phyloP scores from a whole-genome alignment of 176 grass and related monocot genomes.

The Aegilops bicornis region DNA sequence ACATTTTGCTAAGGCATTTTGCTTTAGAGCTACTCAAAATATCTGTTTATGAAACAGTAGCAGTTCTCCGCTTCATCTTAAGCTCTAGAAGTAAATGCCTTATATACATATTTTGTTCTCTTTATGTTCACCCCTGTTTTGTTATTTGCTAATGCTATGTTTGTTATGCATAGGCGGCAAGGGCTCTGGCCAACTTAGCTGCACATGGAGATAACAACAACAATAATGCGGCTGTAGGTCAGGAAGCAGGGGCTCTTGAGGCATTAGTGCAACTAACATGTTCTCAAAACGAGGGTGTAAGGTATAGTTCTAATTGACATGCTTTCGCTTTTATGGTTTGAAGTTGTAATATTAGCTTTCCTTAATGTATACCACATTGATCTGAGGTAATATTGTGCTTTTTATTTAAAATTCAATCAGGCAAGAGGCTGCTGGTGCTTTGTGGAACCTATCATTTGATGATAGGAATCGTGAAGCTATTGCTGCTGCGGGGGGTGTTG shows the following conservation, averaged over 20 bases:
- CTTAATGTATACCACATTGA: slow-evolving; percentile 21
- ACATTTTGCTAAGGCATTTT: not conserved
- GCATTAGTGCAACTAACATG: slow-evolving; percentile 89
- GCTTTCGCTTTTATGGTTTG: not conserved
- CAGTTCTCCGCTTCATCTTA: slow-evolving; percentile 13
- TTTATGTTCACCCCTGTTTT: slow-evolving; percentile 17
- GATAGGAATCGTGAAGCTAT: slow-evolving; percentile 99
- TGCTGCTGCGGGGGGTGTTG: slow-evolving; percentile 83
- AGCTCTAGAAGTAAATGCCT: slow-evolving; percentile 6
- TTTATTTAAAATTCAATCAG: slow-evolving; percentile 46
- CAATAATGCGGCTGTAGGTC: slow-evolving; percentile 94
- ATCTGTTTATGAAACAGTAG: slow-evolving; percentile 10
- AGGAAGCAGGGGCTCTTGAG: slow-evolving; percentile 96
- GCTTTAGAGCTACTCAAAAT: not conserved
- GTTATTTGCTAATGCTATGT: slow-evolving; percentile 31
- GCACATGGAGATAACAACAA: slow-evolving; percentile 98
- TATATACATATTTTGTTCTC: not conserved
- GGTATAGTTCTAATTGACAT: slow-evolving; percentile 51
- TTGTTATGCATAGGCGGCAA: slow-evolving; percentile 67
- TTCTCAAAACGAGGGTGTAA: slow-evolving; percentile 99
- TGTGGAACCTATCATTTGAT: slow-evolving; percentile 99
- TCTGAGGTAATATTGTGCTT: slow-evolving; percentile 14
- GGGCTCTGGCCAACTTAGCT: slow-evolving; percentile 98
- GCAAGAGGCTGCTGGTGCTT: slow-evolving; percentile 99
- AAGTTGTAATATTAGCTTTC: slow-evolving; percentile 26